phyloP scores from a whole-genome alignment of 306 rosid genomes.

The Cucurbita moschata region DNA sequence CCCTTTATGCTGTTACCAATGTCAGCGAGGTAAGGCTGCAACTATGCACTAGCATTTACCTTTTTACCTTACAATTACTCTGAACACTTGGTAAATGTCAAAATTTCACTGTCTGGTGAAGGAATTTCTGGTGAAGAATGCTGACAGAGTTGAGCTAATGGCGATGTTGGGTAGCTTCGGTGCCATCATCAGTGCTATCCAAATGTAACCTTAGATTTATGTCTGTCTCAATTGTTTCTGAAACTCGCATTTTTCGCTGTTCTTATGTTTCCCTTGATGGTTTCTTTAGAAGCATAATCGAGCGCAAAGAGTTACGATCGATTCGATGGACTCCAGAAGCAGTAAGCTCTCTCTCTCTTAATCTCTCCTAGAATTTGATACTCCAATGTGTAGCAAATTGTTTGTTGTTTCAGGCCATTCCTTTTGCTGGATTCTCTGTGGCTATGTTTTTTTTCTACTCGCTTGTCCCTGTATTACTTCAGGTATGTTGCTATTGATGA shows the following conservation, averaged over 20 bases:
- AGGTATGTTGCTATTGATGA: conserved; percentile 28
- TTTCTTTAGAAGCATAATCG: conserved; percentile 52
- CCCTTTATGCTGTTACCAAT: conserved; percentile 70
- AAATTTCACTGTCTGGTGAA: conserved; percentile 21
- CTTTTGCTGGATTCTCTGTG: conserved; percentile 73
- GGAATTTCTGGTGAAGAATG: conserved; percentile 82
- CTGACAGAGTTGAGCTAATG: conserved; percentile 83
- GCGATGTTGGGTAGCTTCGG: conserved; percentile 69
- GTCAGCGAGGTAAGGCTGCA: conserved; percentile 52
- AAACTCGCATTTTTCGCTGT: no score
- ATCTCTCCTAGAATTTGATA: background rate
- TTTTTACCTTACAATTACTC: background rate
- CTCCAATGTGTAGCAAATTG: background rate
- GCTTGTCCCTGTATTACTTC: conserved; percentile 69
- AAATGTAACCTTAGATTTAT: conserved; percentile 68
- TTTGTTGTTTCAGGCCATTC: conserved; percentile 56
- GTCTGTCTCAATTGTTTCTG: background rate
- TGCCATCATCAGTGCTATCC: conserved; percentile 74
- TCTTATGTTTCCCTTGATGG: conserved; percentile 34
- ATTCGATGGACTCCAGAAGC: conserved; percentile 86
- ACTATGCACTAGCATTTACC: background rate
- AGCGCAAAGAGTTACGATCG: conserved; percentile 67
- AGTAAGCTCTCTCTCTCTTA: conserved; percentile 21
- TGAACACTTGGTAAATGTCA: background rate
- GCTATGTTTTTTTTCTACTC: conserved; percentile 93